Percentiles rank a stretch among this genome's conserved stretches.
Conservation (phyloP, 1,284 basidiomycete species). For the Sanguinoderma infundibulare region DNA sequence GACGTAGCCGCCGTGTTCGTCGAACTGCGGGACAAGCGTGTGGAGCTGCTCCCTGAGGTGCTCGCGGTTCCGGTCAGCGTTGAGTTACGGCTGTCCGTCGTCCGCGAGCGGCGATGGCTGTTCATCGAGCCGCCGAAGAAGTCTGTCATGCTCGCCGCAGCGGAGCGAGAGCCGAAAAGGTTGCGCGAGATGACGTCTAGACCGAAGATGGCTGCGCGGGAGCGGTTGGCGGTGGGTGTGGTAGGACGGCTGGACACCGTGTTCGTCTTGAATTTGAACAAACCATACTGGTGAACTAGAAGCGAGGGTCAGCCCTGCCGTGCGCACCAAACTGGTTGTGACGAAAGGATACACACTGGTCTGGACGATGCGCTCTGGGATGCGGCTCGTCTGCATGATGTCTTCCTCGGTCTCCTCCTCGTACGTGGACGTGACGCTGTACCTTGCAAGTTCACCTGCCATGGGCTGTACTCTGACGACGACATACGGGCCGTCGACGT, state of each 20-base stretch:
- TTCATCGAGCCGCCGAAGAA: conserved; percentile 73
- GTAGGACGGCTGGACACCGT: conserved; percentile 71
- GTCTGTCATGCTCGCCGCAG: conserved; percentile 60
- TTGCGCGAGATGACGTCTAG: conserved; percentile 85
- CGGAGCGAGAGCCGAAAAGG: conserved; percentile 68
- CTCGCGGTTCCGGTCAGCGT: conserved; percentile 56
- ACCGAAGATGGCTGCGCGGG: conserved; percentile 81
- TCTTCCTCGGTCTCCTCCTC: conserved; percentile 78
- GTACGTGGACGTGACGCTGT: conserved; percentile 73
- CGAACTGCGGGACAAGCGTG: conserved; percentile 70
- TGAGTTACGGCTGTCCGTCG: conserved; percentile 69
- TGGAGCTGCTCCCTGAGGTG: conserved; percentile 64
- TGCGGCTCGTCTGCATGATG: conserved; percentile 78
- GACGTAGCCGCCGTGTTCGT: conserved; percentile 64
- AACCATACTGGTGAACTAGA: conserved; percentile 82
- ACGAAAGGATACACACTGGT: conserved; percentile 62
- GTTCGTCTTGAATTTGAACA: conserved; percentile 84
- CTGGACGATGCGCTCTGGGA: conserved; percentile 74
- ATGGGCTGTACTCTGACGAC: conserved; percentile 80
- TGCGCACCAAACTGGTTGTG: neutral
- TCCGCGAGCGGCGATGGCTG: conserved; percentile 66
- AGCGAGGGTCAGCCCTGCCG: neutral
- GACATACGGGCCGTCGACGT: conserved; percentile 70
- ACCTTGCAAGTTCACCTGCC: conserved; percentile 80
- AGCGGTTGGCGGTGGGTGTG: conserved; percentile 77